phyloP scores from a whole-genome alignment of 768 basidiomycete species.

The Lactarius sp. region DNA sequence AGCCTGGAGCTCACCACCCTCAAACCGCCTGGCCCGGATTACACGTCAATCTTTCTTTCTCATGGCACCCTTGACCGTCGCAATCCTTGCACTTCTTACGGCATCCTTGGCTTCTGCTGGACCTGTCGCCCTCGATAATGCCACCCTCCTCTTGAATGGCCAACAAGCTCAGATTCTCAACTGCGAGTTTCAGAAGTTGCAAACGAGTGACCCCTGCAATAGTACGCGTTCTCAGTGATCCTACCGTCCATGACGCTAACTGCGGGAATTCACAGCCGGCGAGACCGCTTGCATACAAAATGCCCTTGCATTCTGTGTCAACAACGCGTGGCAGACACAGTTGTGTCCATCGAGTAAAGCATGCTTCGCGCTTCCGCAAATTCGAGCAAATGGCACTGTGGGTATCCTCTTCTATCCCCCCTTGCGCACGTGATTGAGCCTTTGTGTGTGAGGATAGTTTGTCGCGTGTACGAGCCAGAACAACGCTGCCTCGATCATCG shows the following conservation, averaged over 20 bases:
- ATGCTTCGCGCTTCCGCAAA: slow-evolving; percentile 52
- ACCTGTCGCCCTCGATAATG: slow-evolving; percentile 37
- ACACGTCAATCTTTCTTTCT: slow-evolving; percentile 7
- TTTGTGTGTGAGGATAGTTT: slow-evolving; percentile 30
- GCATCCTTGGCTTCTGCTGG: slow-evolving; percentile 32
- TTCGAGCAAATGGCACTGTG: slow-evolving; percentile 45
- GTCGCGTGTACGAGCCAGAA: slow-evolving; percentile 49
- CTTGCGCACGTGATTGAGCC: not conserved
- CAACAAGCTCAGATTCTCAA: slow-evolving; percentile 50
- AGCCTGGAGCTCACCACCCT: slow-evolving; percentile 21
- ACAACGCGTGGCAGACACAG: slow-evolving; percentile 39
- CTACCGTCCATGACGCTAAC: not conserved
- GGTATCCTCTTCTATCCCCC: not conserved
- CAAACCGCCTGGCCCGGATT: slow-evolving; percentile 4
- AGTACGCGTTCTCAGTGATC: slow-evolving; percentile 32
- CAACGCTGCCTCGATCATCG: slow-evolving; percentile 44
- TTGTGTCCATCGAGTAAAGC: slow-evolving; percentile 35
- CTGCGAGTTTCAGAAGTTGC: slow-evolving; percentile 40
- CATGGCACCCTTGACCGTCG: slow-evolving; percentile 24
- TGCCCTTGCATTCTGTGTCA: slow-evolving; percentile 39
- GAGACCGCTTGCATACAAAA: slow-evolving; percentile 43
- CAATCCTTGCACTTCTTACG: slow-evolving; percentile 24
- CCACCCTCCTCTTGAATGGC: slow-evolving; percentile 45
- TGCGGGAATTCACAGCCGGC: slow-evolving; percentile 33
- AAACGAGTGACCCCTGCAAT: slow-evolving; percentile 41